Evolutionary conservation across 176 grass and related monocot genomes (phyloP), one percentile per base, ranked within the genome.

Genomic region (Rhynchospora breviuscula): DNA sequence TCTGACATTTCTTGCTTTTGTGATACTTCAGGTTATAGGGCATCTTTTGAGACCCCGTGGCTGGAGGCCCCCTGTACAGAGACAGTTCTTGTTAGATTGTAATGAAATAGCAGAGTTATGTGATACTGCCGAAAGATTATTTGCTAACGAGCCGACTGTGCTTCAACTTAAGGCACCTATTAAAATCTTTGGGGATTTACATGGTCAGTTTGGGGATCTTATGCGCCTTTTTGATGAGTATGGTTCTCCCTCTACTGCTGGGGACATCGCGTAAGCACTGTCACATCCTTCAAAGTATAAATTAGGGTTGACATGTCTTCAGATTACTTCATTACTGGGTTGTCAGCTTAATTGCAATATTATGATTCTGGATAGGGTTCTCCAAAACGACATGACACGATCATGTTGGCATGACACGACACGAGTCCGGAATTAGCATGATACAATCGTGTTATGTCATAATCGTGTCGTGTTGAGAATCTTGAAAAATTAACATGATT

Each of bases 31-130:
- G 96, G 96, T 99, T 72, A 87, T 93, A 66, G 88, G 91, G 56
- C 92, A 90, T 90, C 96, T 99, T 78, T 80, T 99, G 62, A 99
- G 94, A 87, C 96, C 96, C 53, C 93, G 96, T 80, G 96, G 96
- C 84, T 99, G 96, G 96, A 99, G 93, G 78, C 96, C 96, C 56
- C 96, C 96, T 86, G 96, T 98, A 81, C 88, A 88, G 84, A 91
- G 96, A 59, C 92, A 99, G 75, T 99, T 99, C 80, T 93, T 99
- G 47, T 87, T 99, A 71, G 96, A 99, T 85, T 99, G 96, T 77
- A 99, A 99, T 81, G 96, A 99, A 86, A 99, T 99, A 84, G 93
- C 96, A 95, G 96, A 99, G 80, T 83, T 99, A 25, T 99, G 96
- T 83, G 96, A 99, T 79, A 89, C 84, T 53, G 93, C 91, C 2